Evolutionary conservation across 352 stramenopile species (phyloP).

Genomic region (Peronospora belbahrii): DNA sequence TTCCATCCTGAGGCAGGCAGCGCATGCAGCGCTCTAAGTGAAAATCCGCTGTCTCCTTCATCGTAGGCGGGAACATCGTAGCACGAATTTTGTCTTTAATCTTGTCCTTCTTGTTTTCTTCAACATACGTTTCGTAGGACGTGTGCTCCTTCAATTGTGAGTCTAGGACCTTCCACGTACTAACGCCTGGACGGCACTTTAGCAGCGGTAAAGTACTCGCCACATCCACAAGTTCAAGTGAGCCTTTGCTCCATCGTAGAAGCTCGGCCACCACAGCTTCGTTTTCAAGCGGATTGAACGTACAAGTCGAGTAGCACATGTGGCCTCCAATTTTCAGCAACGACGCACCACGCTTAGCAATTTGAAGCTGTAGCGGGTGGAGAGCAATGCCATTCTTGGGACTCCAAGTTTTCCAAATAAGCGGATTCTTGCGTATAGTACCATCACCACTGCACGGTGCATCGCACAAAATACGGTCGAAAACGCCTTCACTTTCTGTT

Average conservation of each 20-base stretch:
- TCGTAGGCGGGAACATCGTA: constrained; percentile 88
- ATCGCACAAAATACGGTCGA: constrained; percentile 98
- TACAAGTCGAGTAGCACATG: constrained; percentile 97
- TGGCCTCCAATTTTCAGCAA: constrained; percentile 89
- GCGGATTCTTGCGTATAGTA: constrained; percentile 96
- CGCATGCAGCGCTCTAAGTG: constrained; percentile 93
- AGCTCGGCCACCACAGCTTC: constrained; percentile 97
- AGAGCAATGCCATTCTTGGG: constrained; percentile 87
- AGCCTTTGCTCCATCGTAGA: constrained; percentile 86
- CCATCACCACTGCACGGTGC: constrained; percentile 98
- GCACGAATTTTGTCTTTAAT: constrained; percentile 74
- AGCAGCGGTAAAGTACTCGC: constrained; percentile 71
- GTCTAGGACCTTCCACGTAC: constrained; percentile 91
- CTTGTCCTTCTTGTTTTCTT: constrained; percentile 44
- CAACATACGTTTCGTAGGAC: constrained; percentile 59
- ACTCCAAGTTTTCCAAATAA: constrained; percentile 93
- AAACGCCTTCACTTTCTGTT: constrained; percentile 71
- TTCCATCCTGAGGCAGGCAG: constrained; percentile 91
- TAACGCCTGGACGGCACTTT: constrained; percentile 80
- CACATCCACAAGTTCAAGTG: constrained; percentile 90
- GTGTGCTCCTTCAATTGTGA: constrained; percentile 76
- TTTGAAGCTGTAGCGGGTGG: constrained; percentile 93
- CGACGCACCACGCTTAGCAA: constrained; percentile 88
- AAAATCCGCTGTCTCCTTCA: constrained; percentile 60
- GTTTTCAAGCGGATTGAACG: constrained; percentile 98